phyloP scores from a whole-genome alignment of 305 asterid genomes.

The Ajuga reptans region DNA sequence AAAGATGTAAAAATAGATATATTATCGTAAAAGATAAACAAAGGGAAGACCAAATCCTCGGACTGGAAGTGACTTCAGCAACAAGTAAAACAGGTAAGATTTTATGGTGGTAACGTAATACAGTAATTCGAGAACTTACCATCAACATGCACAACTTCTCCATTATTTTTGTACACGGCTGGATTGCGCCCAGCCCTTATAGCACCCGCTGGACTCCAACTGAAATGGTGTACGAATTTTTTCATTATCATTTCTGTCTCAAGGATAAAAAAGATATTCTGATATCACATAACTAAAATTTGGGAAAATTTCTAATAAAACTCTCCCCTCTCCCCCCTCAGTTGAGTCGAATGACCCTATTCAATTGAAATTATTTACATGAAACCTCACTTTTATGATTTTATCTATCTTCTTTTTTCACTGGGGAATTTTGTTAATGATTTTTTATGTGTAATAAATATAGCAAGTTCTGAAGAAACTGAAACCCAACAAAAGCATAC shows the following conservation, averaged over 20 bases:
- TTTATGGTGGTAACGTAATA: not conserved
- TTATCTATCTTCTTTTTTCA: not conserved
- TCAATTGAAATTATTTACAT: not conserved
- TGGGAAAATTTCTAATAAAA: not conserved
- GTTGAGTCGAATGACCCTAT: too few relatives aligned
- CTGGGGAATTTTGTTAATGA: not conserved
- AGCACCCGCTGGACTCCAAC: constrained; percentile 97
- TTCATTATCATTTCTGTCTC: not conserved
- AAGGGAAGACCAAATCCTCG: not conserved
- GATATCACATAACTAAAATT: not conserved
- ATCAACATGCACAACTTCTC: constrained; percentile 60
- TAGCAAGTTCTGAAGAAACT: not conserved
- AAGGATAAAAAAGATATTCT: not conserved
- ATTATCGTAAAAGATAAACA: not conserved
- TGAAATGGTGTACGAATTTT: constrained; percentile 24
- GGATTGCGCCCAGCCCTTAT: constrained; percentile 79
- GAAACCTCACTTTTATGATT: not conserved
- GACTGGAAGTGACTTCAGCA: not conserved
- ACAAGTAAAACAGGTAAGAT: not conserved
- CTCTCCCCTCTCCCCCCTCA: not conserved
- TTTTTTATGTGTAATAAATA: not conserved
- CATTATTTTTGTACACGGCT: constrained; percentile 59
- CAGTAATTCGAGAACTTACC: constrained; percentile 40
- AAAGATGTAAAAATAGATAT: not conserved
- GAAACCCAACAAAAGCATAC: constrained; percentile 29